Evolutionary conservation across 2,329 filamentous ascomycete genomes (phyloP).

Genomic region (Emmonsia crescens): DNA sequence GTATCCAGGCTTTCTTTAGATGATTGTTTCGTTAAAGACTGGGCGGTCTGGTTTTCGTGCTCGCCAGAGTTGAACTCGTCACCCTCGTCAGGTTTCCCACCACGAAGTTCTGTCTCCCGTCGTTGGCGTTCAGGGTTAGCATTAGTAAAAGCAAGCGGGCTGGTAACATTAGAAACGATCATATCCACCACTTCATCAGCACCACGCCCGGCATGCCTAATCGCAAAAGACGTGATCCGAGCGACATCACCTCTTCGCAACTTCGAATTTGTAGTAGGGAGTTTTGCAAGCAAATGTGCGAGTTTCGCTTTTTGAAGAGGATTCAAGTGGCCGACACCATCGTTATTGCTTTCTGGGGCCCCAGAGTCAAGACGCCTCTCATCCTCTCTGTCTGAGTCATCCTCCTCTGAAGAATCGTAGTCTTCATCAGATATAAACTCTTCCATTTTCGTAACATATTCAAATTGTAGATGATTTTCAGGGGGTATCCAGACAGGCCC

Average conservation of each 20-base stretch:
- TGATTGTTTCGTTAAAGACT: conserved; percentile 25
- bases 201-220: conserved; percentile 72
- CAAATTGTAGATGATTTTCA: conserved; percentile 62
- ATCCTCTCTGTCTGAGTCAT: conserved; percentile 46
- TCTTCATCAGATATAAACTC: conserved; percentile 76
- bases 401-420: conserved; percentile 79
- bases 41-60: conserved; percentile 23
- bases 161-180: conserved; percentile 69
- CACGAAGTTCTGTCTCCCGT: conserved; percentile 9
- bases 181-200: conserved; percentile 87
- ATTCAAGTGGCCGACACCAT: conserved; percentile 59
- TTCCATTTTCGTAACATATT: conserved; percentile 64
- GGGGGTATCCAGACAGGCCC: conserved; percentile 69
- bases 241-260: conserved; percentile 79
- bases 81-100: conserved; percentile 22
- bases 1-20: conserved; percentile 47
- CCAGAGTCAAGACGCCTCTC: conserved; percentile 35
- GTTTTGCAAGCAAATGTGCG: conserved; percentile 67
- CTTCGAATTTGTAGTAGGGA: conserved; percentile 64
- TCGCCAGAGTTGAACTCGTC: conserved; percentile 21
- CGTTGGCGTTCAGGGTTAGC: conserved; percentile 48
- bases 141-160: conserved; percentile 61
- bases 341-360: conserved; percentile 29
- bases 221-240: conserved; percentile 75
- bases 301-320: conserved; percentile 77